These are phyloP conservation scores for Cryptosporidium meleagridis DNA, from an alignment of 169 alveolate species.

Conservation along the genomic window DNA sequence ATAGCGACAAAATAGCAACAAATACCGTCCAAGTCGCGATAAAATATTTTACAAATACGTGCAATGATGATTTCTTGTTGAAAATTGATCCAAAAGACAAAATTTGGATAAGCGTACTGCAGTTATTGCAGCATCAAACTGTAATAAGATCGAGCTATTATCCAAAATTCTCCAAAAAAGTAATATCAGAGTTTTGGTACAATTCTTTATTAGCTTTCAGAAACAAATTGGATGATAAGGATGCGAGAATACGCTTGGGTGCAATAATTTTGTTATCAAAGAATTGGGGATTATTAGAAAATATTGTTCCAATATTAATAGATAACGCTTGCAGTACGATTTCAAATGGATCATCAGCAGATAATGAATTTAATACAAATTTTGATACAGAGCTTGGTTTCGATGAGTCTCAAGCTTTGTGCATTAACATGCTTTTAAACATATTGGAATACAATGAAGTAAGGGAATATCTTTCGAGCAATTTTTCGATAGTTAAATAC, in stretches of 20 bases:
- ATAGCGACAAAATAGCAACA: background rate
- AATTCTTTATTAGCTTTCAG: background rate
- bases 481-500: background rate
- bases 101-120: slow-evolving; percentile 27
- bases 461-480: slow-evolving; percentile 9
- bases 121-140: slow-evolving; percentile 20
- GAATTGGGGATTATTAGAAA: slow-evolving; percentile 11
- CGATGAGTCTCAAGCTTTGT: background rate
- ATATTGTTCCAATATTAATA: background rate
- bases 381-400: background rate
- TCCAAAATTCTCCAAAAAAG: slow-evolving; percentile 6
- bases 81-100: background rate
- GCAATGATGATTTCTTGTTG: slow-evolving; percentile 30
- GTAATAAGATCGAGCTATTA: background rate
- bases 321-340: background rate
- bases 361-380: background rate
- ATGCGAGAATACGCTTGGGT: background rate
- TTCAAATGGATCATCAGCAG: background rate
- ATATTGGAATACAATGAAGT: slow-evolving; percentile 1
- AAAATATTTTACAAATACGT: slow-evolving; percentile 27
- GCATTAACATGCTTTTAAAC: background rate
- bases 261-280: background rate
- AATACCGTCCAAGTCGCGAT: background rate
- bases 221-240: background rate
- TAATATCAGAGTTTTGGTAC: slow-evolving; percentile 41